Conservation (phyloP, 352 stramenopile genomes). For the Phytopythium oedochilum region DNA sequence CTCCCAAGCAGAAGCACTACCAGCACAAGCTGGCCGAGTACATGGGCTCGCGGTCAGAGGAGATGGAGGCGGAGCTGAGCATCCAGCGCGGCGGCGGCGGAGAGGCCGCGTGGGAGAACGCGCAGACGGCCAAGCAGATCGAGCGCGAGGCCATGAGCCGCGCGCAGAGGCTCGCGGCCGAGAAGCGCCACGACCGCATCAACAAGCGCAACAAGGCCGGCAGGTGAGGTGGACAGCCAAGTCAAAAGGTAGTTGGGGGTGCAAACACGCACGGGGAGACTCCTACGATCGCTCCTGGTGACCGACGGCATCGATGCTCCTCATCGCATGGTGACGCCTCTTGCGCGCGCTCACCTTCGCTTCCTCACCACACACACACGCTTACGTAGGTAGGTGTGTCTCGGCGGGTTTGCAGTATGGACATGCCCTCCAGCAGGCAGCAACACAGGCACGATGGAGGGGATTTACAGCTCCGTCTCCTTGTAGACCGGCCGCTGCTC, state of each 20-base stretch:
- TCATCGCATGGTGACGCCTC: not conserved
- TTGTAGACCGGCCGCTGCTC: slow-evolving; percentile 37
- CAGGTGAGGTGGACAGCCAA: slow-evolving; percentile 10
- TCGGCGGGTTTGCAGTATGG: not conserved
- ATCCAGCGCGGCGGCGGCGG: slow-evolving; percentile 40
- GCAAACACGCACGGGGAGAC: not conserved
- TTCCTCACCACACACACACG: not conserved
- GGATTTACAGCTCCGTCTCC: slow-evolving; percentile 72
- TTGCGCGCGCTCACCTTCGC: not conserved
- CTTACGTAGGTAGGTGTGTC: not conserved
- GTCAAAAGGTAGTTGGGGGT: not conserved
- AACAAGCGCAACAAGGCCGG: slow-evolving; percentile 60
- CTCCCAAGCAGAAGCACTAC: slow-evolving; percentile 55
- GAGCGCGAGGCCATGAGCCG: slow-evolving; percentile 64
- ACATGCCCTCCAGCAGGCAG: not conserved
- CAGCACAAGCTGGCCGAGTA: slow-evolving; percentile 78
- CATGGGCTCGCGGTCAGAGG: slow-evolving; percentile 55
- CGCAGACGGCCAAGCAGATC: slow-evolving; percentile 46
- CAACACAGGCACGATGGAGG: not conserved
- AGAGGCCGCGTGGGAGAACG: slow-evolving; percentile 17
- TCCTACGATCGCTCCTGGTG: not conserved
- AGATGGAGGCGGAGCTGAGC: slow-evolving; percentile 65
- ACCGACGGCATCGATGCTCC: not conserved
- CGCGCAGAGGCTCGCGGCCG: slow-evolving; percentile 55
- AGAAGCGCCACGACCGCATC: slow-evolving; percentile 79